phyloP scores from a whole-genome alignment of 2,329 filamentous ascomycete genomes.

The Ceratocystiopsis brevicomis region DNA sequence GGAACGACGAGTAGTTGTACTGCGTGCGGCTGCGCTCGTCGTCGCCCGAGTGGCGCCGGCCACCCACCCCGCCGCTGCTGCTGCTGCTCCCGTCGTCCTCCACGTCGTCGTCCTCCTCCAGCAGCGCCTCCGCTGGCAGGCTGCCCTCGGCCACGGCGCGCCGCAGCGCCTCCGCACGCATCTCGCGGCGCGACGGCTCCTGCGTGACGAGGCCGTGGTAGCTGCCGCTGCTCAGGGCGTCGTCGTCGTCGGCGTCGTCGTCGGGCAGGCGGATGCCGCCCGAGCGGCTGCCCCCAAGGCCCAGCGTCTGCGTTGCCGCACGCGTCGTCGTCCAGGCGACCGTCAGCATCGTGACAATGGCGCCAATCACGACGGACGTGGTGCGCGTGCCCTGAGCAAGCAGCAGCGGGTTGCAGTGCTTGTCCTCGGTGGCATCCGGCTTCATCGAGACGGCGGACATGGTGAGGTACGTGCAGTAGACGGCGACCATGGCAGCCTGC shows the following conservation, averaged over 20 bases:
- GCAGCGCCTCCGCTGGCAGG: conserved; percentile 72
- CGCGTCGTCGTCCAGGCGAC: conserved; percentile 95
- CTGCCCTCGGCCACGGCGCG: conserved; percentile 85
- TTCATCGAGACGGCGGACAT: conserved; percentile 99
- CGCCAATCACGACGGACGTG: conserved; percentile 78
- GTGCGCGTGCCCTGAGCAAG: conserved; percentile 72
- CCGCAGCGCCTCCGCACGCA: conserved; percentile 80
- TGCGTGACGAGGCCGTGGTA: conserved; percentile 67
- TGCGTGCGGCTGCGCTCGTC: conserved; percentile 81
- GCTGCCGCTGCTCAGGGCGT: not conserved
- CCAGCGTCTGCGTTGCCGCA: conserved; percentile 77
- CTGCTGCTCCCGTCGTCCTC: conserved; percentile 47
- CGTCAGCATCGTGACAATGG: conserved; percentile 88
- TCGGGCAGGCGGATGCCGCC: conserved; percentile 45
- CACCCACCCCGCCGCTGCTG: conserved; percentile 43
- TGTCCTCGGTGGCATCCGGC: conserved; percentile 77
- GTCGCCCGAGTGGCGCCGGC: conserved; percentile 48
- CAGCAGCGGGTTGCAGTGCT: conserved; percentile 82
- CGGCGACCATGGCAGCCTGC: conserved; percentile 91
- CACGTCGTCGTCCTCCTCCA: conserved; percentile 49
- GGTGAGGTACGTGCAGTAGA: conserved; percentile 97
- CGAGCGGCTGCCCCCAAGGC: conserved; percentile 41
- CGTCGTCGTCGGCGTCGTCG: conserved; percentile 34
- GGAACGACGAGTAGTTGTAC: conserved; percentile 93
- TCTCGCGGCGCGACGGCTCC: conserved; percentile 70